These are phyloP conservation scores for Tilletiopsis washingtonensis DNA, from an alignment of 1,284 basidiomycete genomes.

Conservation along the genomic window DNA sequence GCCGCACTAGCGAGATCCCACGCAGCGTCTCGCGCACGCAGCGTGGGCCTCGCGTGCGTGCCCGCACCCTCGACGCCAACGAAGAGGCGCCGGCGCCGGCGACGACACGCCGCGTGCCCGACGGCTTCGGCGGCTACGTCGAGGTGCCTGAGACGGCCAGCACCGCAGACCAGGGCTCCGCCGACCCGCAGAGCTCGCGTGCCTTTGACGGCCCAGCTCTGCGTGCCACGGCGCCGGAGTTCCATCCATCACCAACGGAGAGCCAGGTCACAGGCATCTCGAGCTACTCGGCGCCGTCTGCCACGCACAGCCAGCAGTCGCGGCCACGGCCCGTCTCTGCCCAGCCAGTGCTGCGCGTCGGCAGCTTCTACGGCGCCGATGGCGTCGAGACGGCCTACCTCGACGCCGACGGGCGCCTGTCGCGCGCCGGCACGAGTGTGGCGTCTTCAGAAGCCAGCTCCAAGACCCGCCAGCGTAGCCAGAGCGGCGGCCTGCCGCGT, in stretches of 20 bases:
- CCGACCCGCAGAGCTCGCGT: not conserved
- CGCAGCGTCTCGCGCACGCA: conserved; percentile 7
- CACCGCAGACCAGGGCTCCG: not conserved
- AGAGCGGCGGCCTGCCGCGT: conserved; percentile 4
- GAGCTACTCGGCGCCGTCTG: too few relatives aligned
- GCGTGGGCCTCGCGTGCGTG: not conserved
- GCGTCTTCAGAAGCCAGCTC: too few relatives aligned
- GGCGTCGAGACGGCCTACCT: conserved; percentile 21
- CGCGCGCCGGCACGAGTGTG: conserved; percentile 1
- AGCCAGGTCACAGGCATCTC: too few relatives aligned
- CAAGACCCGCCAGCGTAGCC: conserved; percentile 1
- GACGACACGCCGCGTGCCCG: conserved; percentile 17
- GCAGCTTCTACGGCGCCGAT: conserved; percentile 31
- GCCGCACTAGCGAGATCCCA: conserved; percentile 24
- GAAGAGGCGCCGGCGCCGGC: not conserved
- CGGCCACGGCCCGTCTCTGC: not conserved
- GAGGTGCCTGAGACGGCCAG: conserved; percentile 12
- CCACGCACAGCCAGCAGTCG: too few relatives aligned
- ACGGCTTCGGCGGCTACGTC: conserved; percentile 31
- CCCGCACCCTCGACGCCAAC: not conserved
- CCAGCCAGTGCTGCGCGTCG: conserved; percentile 10
- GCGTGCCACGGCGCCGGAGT: conserved; percentile 7
- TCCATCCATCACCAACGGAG: not conserved
- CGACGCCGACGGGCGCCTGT: conserved; percentile 14
- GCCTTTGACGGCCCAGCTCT: conserved; percentile 1